These are phyloP conservation scores for Lindgomyces ingoldianus DNA, from an alignment of 495 filamentous ascomycete genomes.

Conservation along the genomic window DNA sequence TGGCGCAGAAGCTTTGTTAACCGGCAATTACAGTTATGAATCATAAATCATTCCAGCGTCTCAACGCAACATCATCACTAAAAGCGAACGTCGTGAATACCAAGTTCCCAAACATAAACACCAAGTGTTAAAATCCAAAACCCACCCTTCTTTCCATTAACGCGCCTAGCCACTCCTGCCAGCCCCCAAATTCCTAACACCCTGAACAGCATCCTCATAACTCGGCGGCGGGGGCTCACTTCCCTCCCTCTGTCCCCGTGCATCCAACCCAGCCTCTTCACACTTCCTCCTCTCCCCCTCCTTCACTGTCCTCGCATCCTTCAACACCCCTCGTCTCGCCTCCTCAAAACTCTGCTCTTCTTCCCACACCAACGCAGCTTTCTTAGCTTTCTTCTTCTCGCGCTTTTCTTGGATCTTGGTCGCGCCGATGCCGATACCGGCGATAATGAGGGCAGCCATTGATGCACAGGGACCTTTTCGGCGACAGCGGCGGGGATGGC, in stretches of 20 bases:
- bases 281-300: background rate
- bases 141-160: no score
- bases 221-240: background rate
- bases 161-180: no score
- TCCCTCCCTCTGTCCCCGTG: background rate
- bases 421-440: conserved; percentile 14
- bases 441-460: conserved; percentile 20
- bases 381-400: conserved; percentile 8
- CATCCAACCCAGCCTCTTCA: background rate
- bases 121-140: no score
- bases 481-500: background rate
- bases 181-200: background rate
- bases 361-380: background rate
- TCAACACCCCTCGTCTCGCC: background rate
- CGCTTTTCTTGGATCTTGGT: conserved; percentile 15
- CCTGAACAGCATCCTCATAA: background rate
- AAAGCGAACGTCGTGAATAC: no score
- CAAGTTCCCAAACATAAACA: no score
- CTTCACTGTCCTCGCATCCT: background rate
- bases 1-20: no score
- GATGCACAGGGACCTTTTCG: background rate
- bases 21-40: no score
- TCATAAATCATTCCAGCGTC: no score
- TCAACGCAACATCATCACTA: no score
- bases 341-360: background rate